Conservation (phyloP, 2,329 filamentous ascomycete species). For the Nectriaceae sp. region DNA sequence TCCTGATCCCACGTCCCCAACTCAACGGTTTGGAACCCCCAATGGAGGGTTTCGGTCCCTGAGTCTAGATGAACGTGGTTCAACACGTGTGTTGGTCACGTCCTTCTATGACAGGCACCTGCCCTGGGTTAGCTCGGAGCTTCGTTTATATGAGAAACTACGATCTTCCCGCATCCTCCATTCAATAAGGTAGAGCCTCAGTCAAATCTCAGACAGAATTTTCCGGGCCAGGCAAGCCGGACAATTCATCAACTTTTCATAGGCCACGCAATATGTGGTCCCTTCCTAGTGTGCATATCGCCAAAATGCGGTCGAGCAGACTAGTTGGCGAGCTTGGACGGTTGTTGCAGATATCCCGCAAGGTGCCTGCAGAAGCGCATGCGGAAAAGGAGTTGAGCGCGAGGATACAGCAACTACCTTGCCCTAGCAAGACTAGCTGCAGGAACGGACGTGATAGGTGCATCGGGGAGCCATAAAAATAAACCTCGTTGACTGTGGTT, state of each 20-base stretch:
- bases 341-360: not conserved
- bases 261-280: not conserved
- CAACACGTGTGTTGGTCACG: not conserved
- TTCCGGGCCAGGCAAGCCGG: not conserved
- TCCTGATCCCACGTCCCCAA: constrained; percentile 11
- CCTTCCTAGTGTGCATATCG: not conserved
- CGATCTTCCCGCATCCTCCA: too few relatives aligned
- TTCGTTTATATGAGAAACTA: too few relatives aligned
- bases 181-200: too few relatives aligned
- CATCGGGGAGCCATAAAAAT: too few relatives aligned
- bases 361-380: not conserved
- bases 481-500: too few relatives aligned
- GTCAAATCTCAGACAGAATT: too few relatives aligned
- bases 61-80: constrained; percentile 1
- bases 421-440: too few relatives aligned
- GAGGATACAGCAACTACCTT: not conserved
- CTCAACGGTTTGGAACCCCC: constrained; percentile 11
- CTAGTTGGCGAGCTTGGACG: not conserved
- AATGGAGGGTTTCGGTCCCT: constrained; percentile 1
- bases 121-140: too few relatives aligned
- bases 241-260: not conserved
- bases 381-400: not conserved
- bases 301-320: not conserved
- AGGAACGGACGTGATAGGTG: too few relatives aligned
- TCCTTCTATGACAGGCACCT: too few relatives aligned